A percentile compares a stretch with the other conserved stretches of the same genome.
Conservation (phyloP, 2,329 filamentous ascomycete genomes). For the Curvularia eragrostidis region DNA sequence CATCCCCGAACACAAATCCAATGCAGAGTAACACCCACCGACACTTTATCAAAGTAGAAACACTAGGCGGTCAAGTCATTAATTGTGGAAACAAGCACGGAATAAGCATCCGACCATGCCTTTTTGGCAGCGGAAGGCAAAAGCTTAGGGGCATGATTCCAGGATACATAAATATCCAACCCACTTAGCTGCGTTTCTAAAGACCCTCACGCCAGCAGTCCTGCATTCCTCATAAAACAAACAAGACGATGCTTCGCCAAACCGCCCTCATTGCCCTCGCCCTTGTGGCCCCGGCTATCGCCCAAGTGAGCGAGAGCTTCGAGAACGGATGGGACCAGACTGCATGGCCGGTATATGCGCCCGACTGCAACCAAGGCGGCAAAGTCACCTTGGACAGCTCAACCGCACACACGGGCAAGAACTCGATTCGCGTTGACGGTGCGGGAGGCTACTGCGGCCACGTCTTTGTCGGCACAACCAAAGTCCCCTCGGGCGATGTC, state of each 20-base stretch:
- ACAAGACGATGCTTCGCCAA: constrained; percentile 53
- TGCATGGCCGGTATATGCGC: constrained; percentile 65
- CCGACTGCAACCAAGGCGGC: constrained; percentile 67
- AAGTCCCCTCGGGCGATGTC: constrained; percentile 63
- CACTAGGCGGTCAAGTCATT: constrained; percentile 14
- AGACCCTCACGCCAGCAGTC: constrained; percentile 7
- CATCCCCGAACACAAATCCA: constrained; percentile 4
- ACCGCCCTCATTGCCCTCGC: constrained; percentile 56
- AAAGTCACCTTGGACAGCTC: constrained; percentile 64
- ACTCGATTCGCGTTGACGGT: constrained; percentile 76
- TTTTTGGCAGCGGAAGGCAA: constrained; percentile 11
- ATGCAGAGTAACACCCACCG: not conserved
- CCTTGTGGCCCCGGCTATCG: constrained; percentile 57
- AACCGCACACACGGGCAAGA: constrained; percentile 63
- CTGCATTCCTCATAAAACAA: not conserved
- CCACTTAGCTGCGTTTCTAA: not conserved
- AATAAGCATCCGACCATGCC: constrained; percentile 10
- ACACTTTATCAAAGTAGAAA: constrained; percentile 17
- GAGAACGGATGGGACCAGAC: constrained; percentile 65
- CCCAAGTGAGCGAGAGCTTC: constrained; percentile 63
- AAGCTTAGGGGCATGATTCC: constrained; percentile 6
- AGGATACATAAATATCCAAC: constrained; percentile 17
- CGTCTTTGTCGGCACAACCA: constrained; percentile 66
- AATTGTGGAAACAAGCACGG: constrained; percentile 13
- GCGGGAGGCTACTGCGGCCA: constrained; percentile 63